Evolutionary conservation across 495 filamentous ascomycete genomes (phyloP).

Genomic region (Filosporella fistucella): DNA sequence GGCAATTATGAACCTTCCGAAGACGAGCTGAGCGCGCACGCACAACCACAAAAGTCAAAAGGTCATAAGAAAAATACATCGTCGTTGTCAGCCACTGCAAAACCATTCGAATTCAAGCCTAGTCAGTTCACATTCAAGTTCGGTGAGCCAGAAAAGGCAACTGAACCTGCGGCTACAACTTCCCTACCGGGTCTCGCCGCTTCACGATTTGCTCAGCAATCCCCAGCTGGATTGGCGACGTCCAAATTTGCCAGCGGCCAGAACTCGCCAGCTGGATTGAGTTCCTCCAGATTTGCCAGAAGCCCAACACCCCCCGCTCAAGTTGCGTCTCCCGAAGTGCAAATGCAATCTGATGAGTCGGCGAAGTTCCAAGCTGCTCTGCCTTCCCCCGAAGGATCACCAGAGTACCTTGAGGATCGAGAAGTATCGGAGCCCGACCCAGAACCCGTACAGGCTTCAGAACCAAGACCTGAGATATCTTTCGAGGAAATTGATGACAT

Average conservation of each 20-base stretch:
- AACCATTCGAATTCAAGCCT: slow-evolving; percentile 60
- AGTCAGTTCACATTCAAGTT: slow-evolving; percentile 32
- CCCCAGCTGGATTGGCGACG: slow-evolving; percentile 32
- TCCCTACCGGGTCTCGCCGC: slow-evolving; percentile 18
- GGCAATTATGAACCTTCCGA: slow-evolving; percentile 11
- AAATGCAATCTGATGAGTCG: slow-evolving; percentile 19
- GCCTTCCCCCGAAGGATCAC: slow-evolving; percentile 24
- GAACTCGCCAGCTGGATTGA: slow-evolving; percentile 34
- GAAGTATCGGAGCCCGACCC: slow-evolving; percentile 21
- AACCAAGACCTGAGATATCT: too few relatives aligned
- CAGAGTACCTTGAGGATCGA: slow-evolving; percentile 20
- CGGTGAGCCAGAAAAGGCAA: slow-evolving; percentile 13
- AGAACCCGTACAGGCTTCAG: too few relatives aligned
- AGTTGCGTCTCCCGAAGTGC: slow-evolving; percentile 15
- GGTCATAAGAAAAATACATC: slow-evolving; percentile 43
- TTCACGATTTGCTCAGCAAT: slow-evolving; percentile 16
- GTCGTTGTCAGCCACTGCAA: slow-evolving; percentile 64
- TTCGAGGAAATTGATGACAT: slow-evolving; percentile 81
- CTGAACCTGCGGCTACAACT: slow-evolving; percentile 6
- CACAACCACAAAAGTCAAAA: slow-evolving; percentile 26
- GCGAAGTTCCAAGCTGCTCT: slow-evolving; percentile 27
- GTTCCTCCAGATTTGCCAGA: slow-evolving; percentile 36
- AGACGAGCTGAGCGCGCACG: slow-evolving; percentile 20
- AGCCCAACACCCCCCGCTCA: slow-evolving; percentile 32
- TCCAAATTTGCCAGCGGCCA: slow-evolving; percentile 38